phyloP scores from a whole-genome alignment of 306 rosid genomes.

The Prunus salicina region DNA sequence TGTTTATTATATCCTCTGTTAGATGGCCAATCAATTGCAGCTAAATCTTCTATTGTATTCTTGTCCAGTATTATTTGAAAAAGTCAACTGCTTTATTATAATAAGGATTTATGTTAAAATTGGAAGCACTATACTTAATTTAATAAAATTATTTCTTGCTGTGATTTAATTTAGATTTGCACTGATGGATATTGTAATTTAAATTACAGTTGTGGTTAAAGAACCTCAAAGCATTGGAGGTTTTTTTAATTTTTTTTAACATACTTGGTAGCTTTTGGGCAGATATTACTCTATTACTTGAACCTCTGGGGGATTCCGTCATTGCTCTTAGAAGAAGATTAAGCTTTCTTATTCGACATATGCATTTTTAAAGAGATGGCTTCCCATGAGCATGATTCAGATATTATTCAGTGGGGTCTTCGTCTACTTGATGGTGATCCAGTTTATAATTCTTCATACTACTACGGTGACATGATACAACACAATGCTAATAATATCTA shows the following conservation, averaged over 20 bases:
- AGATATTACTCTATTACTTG: conserved; percentile 3
- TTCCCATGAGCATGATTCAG: conserved; percentile 56
- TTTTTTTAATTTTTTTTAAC: neutral
- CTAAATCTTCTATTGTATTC: neutral
- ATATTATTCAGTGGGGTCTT: conserved; percentile 62
- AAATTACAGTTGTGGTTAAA: neutral
- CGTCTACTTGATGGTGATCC: conserved; percentile 54
- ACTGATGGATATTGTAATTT: neutral
- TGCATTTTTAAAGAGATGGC: conserved; percentile 41
- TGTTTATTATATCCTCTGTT: neutral
- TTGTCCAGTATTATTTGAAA: neutral
- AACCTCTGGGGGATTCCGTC: conserved; percentile 18
- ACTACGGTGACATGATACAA: conserved; percentile 37
- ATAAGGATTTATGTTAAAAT: neutral
- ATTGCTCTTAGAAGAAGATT: neutral
- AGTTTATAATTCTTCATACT: conserved; percentile 42
- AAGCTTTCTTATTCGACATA: neutral
- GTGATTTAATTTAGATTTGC: neutral
- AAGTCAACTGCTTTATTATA: neutral
- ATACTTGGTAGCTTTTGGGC: conserved; percentile 15
- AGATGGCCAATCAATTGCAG: neutral
- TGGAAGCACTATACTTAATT: neutral
- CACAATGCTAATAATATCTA: conserved; percentile 38
- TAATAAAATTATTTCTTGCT: neutral
- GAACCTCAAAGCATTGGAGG: neutral